Percentiles rank a stretch among this genome's conserved stretches.
Evolutionary conservation across 106 monocot genomes (phyloP).

Genomic region (Triglochin maritima): DNA sequence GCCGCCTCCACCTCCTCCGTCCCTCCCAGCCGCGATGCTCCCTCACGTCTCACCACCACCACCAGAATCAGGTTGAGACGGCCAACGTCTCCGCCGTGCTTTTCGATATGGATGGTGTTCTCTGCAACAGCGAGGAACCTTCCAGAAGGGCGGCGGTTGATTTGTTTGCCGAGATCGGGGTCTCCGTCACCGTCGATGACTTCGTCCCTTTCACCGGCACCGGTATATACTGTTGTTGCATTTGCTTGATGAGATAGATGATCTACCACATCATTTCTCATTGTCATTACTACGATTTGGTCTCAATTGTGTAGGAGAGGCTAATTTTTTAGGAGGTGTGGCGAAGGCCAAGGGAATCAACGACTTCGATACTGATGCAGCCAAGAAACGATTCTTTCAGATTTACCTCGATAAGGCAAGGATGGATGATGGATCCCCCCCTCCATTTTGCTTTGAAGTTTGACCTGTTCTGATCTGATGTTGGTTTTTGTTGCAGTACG

Average conservation of each 20-base stretch:
- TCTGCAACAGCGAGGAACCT: conserved; percentile 86
- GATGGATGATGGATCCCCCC: not conserved
- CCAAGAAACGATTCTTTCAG: conserved; percentile 86
- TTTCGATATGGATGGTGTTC: conserved; percentile 98
- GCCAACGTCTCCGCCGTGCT: conserved; percentile 84
- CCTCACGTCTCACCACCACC: conserved; percentile 11
- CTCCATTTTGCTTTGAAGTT: not conserved
- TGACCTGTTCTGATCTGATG: not conserved
- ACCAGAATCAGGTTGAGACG: conserved; percentile 7
- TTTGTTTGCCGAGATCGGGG: conserved; percentile 82
- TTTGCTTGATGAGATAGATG: too few species aligned
- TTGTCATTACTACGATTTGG: not conserved
- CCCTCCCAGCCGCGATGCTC: conserved; percentile 8
- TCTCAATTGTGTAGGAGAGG: conserved; percentile 42
- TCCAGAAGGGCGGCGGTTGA: conserved; percentile 86
- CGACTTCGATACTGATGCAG: conserved; percentile 51
- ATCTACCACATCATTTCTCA: not conserved
- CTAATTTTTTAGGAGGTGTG: conserved; percentile 93
- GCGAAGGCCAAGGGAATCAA: conserved; percentile 59
- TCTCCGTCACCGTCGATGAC: conserved; percentile 66
- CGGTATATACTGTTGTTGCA: conserved; percentile 25
- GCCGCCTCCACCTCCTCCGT: too few species aligned
- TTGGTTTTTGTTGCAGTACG: conserved; percentile 58
- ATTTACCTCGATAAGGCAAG: conserved; percentile 86
- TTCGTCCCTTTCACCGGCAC: conserved; percentile 97